These are phyloP conservation scores for Melanomma pulvis-pyrius DNA, from an alignment of 495 filamentous ascomycete genomes.

Conservation along the genomic window DNA sequence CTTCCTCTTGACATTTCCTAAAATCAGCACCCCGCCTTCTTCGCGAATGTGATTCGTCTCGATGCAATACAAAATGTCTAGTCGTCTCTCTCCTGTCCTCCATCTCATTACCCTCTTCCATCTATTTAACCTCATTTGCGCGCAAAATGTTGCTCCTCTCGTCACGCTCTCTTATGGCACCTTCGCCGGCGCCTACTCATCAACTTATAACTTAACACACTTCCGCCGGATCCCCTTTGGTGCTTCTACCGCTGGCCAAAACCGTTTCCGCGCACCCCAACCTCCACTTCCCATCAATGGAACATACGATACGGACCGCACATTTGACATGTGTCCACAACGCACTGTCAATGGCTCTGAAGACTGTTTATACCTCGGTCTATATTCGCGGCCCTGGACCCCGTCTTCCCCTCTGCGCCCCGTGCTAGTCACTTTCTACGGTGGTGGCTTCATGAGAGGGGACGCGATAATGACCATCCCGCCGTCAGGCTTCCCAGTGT, in stretches of 20 bases:
- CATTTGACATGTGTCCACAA: conserved; percentile 63
- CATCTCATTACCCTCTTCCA: background rate
- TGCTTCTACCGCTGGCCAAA: conserved; percentile 57
- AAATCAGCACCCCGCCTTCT: too few species aligned
- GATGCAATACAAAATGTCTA: too few species aligned
- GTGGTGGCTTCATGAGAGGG: conserved; percentile 65
- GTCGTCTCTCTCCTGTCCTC: too few species aligned
- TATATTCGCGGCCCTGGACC: conserved; percentile 62
- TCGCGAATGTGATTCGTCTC: too few species aligned
- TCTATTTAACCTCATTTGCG: background rate
- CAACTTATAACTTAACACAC: conserved; percentile 55
- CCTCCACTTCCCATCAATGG: conserved; percentile 53
- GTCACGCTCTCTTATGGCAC: conserved; percentile 56
- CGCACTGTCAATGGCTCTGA: conserved; percentile 62
- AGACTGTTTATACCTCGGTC: conserved; percentile 63
- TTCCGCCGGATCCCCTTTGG: conserved; percentile 64
- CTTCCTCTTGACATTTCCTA: too few species aligned
- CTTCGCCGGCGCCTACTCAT: conserved; percentile 61
- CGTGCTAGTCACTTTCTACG: conserved; percentile 63
- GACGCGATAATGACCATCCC: conserved; percentile 57
- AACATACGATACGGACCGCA: conserved; percentile 59
- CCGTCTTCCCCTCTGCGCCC: conserved; percentile 44
- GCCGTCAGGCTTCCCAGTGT: conserved; percentile 58
- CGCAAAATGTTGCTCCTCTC: background rate
- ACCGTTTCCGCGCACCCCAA: conserved; percentile 61